Conservation (phyloP, 2,329 filamentous ascomycete species). For the Cercospora janseana region DNA sequence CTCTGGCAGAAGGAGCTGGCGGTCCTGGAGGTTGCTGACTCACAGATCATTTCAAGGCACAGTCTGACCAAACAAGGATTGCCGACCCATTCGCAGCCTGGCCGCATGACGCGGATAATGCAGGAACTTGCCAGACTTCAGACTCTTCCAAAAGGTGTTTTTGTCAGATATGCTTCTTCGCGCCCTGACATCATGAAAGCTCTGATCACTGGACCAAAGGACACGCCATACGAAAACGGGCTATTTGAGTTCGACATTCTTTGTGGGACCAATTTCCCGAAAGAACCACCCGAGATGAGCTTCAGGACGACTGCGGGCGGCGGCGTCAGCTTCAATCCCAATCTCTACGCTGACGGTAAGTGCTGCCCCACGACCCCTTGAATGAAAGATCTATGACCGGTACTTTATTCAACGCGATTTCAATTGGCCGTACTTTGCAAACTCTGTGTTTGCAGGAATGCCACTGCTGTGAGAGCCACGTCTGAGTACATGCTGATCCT, state of each 20-base stretch:
- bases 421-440: too few species aligned
- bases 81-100: constrained; percentile 26
- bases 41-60: constrained; percentile 38
- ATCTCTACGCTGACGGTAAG: constrained; percentile 56
- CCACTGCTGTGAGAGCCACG: too few species aligned
- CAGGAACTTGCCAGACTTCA: constrained; percentile 57
- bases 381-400: too few species aligned
- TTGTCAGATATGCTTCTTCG: constrained; percentile 57
- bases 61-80: constrained; percentile 24
- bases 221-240: constrained; percentile 60
- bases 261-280: constrained; percentile 49
- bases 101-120: constrained; percentile 51
- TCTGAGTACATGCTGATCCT: background rate
- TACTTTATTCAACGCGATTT: too few species aligned
- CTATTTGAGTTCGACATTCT: constrained; percentile 59
- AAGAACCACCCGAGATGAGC: constrained; percentile 49
- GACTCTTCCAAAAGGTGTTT: constrained; percentile 54
- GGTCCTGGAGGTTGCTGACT: constrained; percentile 40
- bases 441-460: too few species aligned
- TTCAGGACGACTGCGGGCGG: constrained; percentile 57
- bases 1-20: constrained; percentile 36
- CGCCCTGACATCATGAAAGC: constrained; percentile 57
- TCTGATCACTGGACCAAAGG: constrained; percentile 56
- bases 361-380: too few species aligned
- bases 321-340: constrained; percentile 55